Evolutionary conservation across 768 basidiomycete species (phyloP).

Genomic region (Xerocomellus amylosporus): DNA sequence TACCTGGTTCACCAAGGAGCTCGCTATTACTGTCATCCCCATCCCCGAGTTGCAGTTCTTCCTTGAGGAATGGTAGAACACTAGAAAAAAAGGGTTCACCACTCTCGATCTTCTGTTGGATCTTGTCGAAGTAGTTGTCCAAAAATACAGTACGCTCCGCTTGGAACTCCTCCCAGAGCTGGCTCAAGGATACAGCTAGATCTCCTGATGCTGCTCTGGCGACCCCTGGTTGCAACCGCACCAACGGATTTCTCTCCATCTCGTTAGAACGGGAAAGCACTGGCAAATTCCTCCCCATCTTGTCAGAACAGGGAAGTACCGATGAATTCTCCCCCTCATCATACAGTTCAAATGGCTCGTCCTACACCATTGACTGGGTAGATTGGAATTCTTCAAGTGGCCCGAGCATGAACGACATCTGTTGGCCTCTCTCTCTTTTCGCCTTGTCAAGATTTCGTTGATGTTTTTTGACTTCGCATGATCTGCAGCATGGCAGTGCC

Average conservation of each 20-base stretch:
- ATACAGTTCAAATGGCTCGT: not conserved
- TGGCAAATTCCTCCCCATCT: not conserved
- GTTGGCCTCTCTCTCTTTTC: not conserved
- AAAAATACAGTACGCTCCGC: not conserved
- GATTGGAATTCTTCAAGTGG: not conserved
- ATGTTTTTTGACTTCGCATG: slow-evolving; percentile 7
- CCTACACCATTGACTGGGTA: not conserved
- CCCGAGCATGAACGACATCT: not conserved
- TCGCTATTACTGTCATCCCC: not conserved
- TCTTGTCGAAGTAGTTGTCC: slow-evolving; percentile 10
- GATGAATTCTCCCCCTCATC: not conserved
- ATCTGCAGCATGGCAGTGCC: not conserved
- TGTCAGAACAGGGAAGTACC: not conserved
- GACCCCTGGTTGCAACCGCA: not conserved
- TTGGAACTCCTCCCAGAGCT: slow-evolving; percentile 11
- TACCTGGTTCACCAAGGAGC: not conserved
- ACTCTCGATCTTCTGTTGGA: not conserved
- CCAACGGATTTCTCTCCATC: not conserved
- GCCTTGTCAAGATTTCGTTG: not conserved
- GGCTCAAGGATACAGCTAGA: not conserved
- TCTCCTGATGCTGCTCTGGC: fast-evolving
- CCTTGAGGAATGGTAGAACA: slow-evolving; percentile 1
- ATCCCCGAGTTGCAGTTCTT: slow-evolving; percentile 7
- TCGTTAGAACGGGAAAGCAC: not conserved
- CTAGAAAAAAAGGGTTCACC: slow-evolving; percentile 1